Evolutionary conservation across 2,329 filamentous ascomycete species (phyloP), one percentile per base, ranked within the genome.

Genomic region (Emmonsiellopsis sp.): DNA sequence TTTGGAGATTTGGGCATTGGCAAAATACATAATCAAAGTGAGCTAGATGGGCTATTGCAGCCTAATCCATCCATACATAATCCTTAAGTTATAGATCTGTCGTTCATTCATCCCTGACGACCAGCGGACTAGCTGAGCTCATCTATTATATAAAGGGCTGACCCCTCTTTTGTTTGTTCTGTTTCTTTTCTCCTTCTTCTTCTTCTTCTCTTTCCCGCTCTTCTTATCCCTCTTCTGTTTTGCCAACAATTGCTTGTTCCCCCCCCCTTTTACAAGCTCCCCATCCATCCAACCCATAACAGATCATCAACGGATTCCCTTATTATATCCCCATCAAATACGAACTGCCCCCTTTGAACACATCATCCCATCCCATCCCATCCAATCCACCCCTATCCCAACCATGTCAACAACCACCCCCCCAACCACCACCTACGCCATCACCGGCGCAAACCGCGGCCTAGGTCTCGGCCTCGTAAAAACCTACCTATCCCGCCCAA

Each of bases 371-470:
- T 39, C 5, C 13, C 13, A 9, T 39, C 36, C 36, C 9, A 10
- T 39, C 9, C 13, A 2, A 39, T 39, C 13, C 9, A 39, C 6
- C 36, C 13, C 9, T 7, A 39, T 39, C 1, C 1, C 13, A 39
- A 39, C 36, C 9, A 48, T 37, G 45, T 13, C 45, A 6, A 36
- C 45, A 37, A 42, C 36, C 36, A 10, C 36, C 36, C 36, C 52
- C 43, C 11, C 48, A n/a, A 55, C 58, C 45, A 67, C 62, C 5
- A 62, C 71, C 6, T 65, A 61, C 51, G 39, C 64, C 17, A 56
- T 67, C 37, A 66, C 63, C 3, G 64, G 65, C 9, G 61, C 63
- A 9, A 67, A 64, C 48, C 56, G 63, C 50, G 64, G 65, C 31
- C 51, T 67, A 8, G 63, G 64, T 8, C 58, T 63, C 6, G 58